Evolutionary conservation across 306 rosid genomes (phyloP), one percentile per base, ranked within the genome.

Genomic region (Cucurbita maxima): DNA sequence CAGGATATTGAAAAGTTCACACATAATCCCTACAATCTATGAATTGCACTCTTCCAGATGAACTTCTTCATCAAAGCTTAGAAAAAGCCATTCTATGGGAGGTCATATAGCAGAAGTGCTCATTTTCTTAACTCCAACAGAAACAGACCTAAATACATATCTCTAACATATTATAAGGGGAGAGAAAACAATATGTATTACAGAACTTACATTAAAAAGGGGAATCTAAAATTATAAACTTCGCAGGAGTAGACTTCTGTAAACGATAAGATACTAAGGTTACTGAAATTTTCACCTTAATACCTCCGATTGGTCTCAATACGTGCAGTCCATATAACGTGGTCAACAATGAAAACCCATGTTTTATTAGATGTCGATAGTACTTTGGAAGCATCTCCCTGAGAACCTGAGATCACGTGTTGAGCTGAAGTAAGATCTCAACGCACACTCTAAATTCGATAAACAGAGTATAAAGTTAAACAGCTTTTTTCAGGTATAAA

Each of bases 261-360:
- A 44, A 19, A 19, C 13, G 30, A 67, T 20, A 44, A 44, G 72
- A 67, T 67, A n/a, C 18, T 20, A 43, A 44, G 50, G 72, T 67
- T 68, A 68, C n/a, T 13, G 73, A 45, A 77, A 70, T 4, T 36
- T 60, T 51, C 53, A 84, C 88, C 88, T 84, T 82, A n/a, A 19
- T 40, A 71, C 86, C 88, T 44, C 88, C 86, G 13, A 36, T 12
- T 9, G 82, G 79, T 76, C 73, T 82, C 40, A 84, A 62, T 66
- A 52, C 72, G 20, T 84, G 86, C 77, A 84, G 82, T 75, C 88
- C 88, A 60, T 71, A 84, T 37, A 82, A 44, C 71, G 78, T 80
- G 20, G 41, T 60, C 54, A 84, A 59, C 63, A 84, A 34, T 30
- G 88, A 82, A 36, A 59, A 62, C 19, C 75, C 77, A 43, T 71